Evolutionary conservation across 2,329 filamentous ascomycete species (phyloP).

Genomic region (Colletotrichum acutatum): DNA sequence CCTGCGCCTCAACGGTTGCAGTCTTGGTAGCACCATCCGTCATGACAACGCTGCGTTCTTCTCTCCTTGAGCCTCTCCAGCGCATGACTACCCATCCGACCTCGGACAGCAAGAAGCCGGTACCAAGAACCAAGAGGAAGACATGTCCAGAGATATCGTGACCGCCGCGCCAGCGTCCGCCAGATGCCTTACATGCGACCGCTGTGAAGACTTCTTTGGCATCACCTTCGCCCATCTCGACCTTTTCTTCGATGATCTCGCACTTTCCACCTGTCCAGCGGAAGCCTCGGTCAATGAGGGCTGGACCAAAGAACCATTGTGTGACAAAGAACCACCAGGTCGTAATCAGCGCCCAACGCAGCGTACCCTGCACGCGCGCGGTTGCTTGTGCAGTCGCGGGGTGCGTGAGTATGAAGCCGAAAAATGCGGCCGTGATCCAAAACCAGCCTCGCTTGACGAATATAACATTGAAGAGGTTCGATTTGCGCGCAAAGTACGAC

Average conservation of each 20-base stretch:
- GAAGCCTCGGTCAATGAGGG: constrained; percentile 91
- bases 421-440: constrained; percentile 85
- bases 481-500: constrained; percentile 93
- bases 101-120: constrained; percentile 84
- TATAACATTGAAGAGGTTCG: constrained; percentile 89
- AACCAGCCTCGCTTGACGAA: constrained; percentile 98
- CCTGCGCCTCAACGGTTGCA: constrained; percentile 59
- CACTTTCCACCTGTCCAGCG: constrained; percentile 89
- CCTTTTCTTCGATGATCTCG: constrained; percentile 64
- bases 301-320: constrained; percentile 95
- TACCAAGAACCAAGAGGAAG: constrained; percentile 89
- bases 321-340: constrained; percentile 86
- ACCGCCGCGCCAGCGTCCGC: constrained; percentile 89
- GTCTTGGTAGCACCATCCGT: constrained; percentile 73
- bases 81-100: constrained; percentile 68
- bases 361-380: constrained; percentile 60
- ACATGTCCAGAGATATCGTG: constrained; percentile 97
- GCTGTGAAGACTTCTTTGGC: constrained; percentile 71
- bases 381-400: constrained; percentile 57
- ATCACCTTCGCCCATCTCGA: constrained; percentile 57
- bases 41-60: constrained; percentile 75
- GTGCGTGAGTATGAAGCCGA: constrained; percentile 76
- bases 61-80: constrained; percentile 54
- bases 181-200: constrained; percentile 83
- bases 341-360: constrained; percentile 80